phyloP scores from a whole-genome alignment of 164 flowering plant species.

The Protea cynaroides region DNA sequence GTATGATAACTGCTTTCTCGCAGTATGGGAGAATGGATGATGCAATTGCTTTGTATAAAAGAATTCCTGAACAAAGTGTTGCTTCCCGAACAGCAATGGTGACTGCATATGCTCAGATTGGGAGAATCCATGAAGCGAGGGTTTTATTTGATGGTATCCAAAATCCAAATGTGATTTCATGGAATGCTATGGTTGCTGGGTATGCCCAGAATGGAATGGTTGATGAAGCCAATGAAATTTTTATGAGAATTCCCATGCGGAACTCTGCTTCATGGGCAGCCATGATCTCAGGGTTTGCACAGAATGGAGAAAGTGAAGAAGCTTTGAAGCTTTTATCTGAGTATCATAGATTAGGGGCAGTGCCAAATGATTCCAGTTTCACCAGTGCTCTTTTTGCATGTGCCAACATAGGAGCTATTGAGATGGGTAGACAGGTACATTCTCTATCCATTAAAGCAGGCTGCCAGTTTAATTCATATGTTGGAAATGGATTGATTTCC shows the following conservation, averaged over 20 bases:
- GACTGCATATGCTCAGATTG: conserved; percentile 22
- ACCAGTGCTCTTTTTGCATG: not conserved
- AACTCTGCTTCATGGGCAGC: not conserved
- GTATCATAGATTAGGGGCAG: not conserved
- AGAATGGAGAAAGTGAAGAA: not conserved
- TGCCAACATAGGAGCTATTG: not conserved
- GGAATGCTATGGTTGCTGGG: conserved; percentile 15
- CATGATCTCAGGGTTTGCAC: conserved; percentile 1
- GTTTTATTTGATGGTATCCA: conserved; percentile 12
- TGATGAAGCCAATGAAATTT: conserved; percentile 22
- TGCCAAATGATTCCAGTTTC: not conserved
- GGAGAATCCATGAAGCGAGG: conserved; percentile 17
- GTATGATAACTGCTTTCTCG: conserved; percentile 10
- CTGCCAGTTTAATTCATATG: not conserved
- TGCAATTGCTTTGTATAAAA: conserved; percentile 18
- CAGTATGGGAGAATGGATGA: conserved; percentile 23
- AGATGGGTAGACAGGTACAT: not conserved
- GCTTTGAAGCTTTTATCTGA: not conserved
- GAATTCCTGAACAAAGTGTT: conserved; percentile 8
- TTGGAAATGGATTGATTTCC: not conserved
- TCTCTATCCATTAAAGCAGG: not conserved
- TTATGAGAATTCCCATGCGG: not conserved
- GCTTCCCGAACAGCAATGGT: conserved; percentile 15
- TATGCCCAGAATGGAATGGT: conserved; percentile 24
- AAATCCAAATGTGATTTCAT: conserved; percentile 7